Percentiles rank a stretch among this genome's conserved stretches.
phyloP scores from a whole-genome alignment of 169 alveolate species.

The Toxoplasma gondii region DNA sequence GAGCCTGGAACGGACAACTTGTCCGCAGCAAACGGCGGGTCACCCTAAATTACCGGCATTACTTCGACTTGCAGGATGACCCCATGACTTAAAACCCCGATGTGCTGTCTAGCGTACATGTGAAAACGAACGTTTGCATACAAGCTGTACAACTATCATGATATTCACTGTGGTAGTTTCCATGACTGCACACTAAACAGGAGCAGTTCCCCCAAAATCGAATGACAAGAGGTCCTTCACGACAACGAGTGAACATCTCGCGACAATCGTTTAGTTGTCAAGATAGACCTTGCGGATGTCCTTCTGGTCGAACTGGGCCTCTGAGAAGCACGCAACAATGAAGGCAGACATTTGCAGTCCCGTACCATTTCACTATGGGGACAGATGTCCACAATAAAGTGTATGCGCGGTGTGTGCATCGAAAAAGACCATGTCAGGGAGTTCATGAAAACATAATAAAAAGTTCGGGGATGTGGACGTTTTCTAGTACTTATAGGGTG shows the following conservation, averaged over 20 bases:
- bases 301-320: constrained; percentile 38
- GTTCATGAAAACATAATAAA: no score
- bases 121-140: no score
- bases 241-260: neutral
- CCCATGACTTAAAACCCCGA: no score
- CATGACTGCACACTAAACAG: neutral
- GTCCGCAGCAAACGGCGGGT: no score
- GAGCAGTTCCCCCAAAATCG: neutral
- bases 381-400: neutral
- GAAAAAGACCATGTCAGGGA: no score
- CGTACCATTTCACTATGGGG: neutral
- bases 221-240: neutral
- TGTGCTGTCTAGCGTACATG: no score
- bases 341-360: neutral
- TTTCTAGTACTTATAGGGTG: no score
- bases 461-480: no score
- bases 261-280: neutral
- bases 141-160: no score
- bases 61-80: no score
- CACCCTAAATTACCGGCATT: no score
- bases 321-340: neutral
- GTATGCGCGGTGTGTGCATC: neutral
- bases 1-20: no score
- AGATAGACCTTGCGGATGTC: constrained; percentile 29
- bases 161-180: neutral